These are phyloP conservation scores for Epichloe bromicola DNA, from an alignment of 2,329 filamentous ascomycete species.

Conservation along the genomic window DNA sequence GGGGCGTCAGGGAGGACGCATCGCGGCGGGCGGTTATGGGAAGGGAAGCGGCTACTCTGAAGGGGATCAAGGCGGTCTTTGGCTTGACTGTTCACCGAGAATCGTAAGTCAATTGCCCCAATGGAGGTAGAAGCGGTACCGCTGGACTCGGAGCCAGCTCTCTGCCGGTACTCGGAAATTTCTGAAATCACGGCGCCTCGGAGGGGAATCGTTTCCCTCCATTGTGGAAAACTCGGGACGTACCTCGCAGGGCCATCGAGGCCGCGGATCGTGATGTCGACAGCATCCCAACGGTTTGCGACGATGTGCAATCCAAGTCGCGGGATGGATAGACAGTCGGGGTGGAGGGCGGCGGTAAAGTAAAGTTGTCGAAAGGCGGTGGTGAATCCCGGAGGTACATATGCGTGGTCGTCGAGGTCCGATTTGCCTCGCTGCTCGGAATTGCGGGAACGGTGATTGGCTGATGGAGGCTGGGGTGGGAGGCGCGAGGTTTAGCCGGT, in stretches of 20 bases:
- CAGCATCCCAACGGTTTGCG: constrained; percentile 26
- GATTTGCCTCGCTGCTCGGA: constrained; percentile 19
- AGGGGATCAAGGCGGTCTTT: constrained; percentile 46
- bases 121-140: background rate
- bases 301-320: background rate
- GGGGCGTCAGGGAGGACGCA: constrained; percentile 42
- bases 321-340: no score
- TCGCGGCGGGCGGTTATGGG: constrained; percentile 54
- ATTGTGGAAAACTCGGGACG: constrained; percentile 5
- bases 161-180: background rate
- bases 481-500: constrained; percentile 19
- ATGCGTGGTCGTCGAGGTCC: constrained; percentile 13
- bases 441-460: constrained; percentile 21
- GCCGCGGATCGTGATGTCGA: constrained; percentile 36
- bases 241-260: constrained; percentile 40
- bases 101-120: background rate
- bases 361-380: background rate
- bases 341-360: background rate
- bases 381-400: background rate
- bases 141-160: background rate
- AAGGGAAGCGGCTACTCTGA: constrained; percentile 47
- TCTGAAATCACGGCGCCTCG: background rate
- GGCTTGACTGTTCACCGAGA: constrained; percentile 45
- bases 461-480: background rate
- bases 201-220: background rate